A percentile compares a stretch with the other conserved stretches of the same genome.
phyloP scores from a whole-genome alignment of 345 rosid genomes.

The Cardamine resedifolia region DNA sequence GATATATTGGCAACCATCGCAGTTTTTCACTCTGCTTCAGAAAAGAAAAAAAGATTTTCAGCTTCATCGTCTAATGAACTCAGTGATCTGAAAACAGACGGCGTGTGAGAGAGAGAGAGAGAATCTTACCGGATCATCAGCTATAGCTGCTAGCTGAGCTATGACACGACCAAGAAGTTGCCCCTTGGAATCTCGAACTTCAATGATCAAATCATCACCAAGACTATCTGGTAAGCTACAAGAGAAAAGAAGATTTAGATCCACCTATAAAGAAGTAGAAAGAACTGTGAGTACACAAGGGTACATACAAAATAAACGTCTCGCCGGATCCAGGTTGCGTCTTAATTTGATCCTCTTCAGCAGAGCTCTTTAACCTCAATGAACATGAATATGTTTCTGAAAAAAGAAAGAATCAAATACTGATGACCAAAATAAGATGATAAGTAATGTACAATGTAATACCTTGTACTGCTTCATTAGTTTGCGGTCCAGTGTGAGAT shows the following conservation, averaged over 20 bases:
- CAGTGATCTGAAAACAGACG: conserved; percentile 3
- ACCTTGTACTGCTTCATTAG: conserved; percentile 84
- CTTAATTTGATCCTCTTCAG: conserved; percentile 71
- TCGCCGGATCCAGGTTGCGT: conserved; percentile 93
- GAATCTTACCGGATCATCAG: conserved; percentile 73
- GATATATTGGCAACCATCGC: conserved; percentile 92
- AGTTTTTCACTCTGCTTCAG: conserved; percentile 67
- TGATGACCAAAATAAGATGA: background rate
- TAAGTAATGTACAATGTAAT: conserved; percentile 25
- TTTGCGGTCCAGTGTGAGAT: conserved; percentile 59
- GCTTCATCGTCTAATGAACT: background rate
- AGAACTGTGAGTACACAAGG: conserved; percentile 11
- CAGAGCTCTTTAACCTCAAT: conserved; percentile 74
- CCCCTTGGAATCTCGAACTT: conserved; percentile 85
- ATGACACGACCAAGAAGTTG: conserved; percentile 73
- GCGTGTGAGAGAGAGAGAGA: background rate
- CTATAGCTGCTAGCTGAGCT: conserved; percentile 77
- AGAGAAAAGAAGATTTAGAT: conserved; percentile 19
- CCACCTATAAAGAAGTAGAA: background rate
- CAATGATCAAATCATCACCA: conserved; percentile 81
- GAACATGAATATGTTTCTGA: conserved; percentile 80
- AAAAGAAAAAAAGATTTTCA: conserved; percentile 17
- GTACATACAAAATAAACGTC: conserved; percentile 76
- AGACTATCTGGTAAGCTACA: conserved; percentile 90
- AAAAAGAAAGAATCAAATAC: conserved; percentile 23